A percentile compares a stretch with the other conserved stretches of the same genome.
Conservation (phyloP, 1,139 yeast species). For the Suhomyces yuchorum region DNA sequence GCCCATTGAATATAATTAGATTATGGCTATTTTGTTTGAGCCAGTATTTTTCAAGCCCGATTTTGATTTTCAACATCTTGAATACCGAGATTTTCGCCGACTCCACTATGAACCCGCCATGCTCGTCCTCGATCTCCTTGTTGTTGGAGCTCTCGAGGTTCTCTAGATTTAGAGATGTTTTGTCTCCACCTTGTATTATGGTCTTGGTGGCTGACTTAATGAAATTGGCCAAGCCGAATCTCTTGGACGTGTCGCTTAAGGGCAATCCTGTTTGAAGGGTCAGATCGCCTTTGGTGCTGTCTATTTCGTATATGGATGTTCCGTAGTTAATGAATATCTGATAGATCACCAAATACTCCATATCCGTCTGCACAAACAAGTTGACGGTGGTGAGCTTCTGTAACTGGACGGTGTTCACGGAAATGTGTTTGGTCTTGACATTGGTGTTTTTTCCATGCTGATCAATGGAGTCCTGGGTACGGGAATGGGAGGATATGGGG, state of each 20-base stretch:
- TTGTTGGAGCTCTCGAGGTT: slow-evolving; percentile 43
- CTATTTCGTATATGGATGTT: slow-evolving; percentile 36
- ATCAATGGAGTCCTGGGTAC: slow-evolving; percentile 34
- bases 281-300: slow-evolving; percentile 27
- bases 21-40: slow-evolving; percentile 44
- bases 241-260: slow-evolving; percentile 28
- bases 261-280: slow-evolving; percentile 41
- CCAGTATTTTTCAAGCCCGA: slow-evolving; percentile 40
- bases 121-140: slow-evolving; percentile 34
- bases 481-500: slow-evolving; percentile 36
- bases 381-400: slow-evolving; percentile 33
- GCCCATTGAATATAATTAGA: slow-evolving; percentile 34
- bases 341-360: slow-evolving; percentile 37
- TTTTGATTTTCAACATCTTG: slow-evolving; percentile 40
- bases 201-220: slow-evolving; percentile 41
- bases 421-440: slow-evolving; percentile 31
- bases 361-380: slow-evolving; percentile 38
- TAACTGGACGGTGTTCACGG: slow-evolving; percentile 30
- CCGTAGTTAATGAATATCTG: slow-evolving; percentile 36
- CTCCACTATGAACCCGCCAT: slow-evolving; percentile 30
- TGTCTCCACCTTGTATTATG: slow-evolving; percentile 32
- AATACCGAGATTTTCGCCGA: slow-evolving; percentile 33
- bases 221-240: slow-evolving; percentile 32
- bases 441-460: slow-evolving; percentile 36
- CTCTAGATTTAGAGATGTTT: slow-evolving; percentile 29